A percentile compares a stretch with the other conserved stretches of the same genome.
phyloP scores from a whole-genome alignment of 169 alveolate genomes.

The Sarcocystis neurona region DNA sequence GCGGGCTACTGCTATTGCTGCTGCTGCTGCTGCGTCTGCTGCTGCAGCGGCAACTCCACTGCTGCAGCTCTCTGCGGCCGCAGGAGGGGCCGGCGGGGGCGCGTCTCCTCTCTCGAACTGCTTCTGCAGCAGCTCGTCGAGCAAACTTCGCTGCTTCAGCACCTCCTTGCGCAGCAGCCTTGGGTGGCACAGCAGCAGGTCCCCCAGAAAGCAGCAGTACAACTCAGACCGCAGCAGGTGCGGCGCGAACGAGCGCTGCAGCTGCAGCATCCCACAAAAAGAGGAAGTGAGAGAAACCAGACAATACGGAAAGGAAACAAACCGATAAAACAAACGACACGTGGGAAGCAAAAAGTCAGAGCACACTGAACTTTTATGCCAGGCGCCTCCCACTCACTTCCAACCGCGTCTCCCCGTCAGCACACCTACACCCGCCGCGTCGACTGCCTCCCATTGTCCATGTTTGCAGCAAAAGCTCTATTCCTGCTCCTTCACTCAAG shows the following conservation, averaged over 20 bases:
- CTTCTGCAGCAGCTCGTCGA: too few relatives aligned
- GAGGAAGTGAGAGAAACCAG: background rate
- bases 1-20: slow-evolving; percentile 5
- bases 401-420: too few relatives aligned
- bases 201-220: slow-evolving; percentile 51
- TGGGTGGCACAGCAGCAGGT: slow-evolving; percentile 49
- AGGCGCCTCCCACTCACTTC: background rate
- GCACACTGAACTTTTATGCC: background rate
- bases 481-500: too few relatives aligned
- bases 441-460: too few relatives aligned
- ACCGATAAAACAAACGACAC: background rate
- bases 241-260: slow-evolving; percentile 49
- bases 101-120: too few relatives aligned
- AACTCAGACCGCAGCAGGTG: slow-evolving; percentile 56
- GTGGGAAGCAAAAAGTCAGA: background rate
- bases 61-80: too few relatives aligned
- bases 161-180: slow-evolving; percentile 46
- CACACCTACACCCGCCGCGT: too few relatives aligned
- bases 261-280: slow-evolving; percentile 48
- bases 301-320: background rate
- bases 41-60: slow-evolving; percentile 42
- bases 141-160: background rate
- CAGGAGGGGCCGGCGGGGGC: too few relatives aligned
- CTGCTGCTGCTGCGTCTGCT: slow-evolving; percentile 19
- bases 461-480: too few relatives aligned